Evolutionary conservation across 805 yeast species (phyloP).

Genomic region (Suhomyces xylopsoci): DNA sequence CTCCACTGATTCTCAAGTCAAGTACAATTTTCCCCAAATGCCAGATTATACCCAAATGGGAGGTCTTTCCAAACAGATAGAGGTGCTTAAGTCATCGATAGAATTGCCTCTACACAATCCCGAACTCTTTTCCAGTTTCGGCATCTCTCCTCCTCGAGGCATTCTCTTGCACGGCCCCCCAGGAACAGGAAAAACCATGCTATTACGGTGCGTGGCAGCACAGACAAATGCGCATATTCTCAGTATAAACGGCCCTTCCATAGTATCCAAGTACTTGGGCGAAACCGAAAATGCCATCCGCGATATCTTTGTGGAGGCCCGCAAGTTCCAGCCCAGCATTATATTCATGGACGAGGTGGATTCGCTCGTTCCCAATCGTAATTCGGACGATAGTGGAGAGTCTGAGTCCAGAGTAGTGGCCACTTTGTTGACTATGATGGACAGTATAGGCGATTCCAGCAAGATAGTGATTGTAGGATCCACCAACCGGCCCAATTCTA

Average conservation of each 20-base stretch:
- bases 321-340: constrained; percentile 79
- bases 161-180: constrained; percentile 94
- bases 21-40: constrained; percentile 43
- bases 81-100: constrained; percentile 59
- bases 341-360: constrained; percentile 92
- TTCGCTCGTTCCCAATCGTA: constrained; percentile 82
- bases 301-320: constrained; percentile 80
- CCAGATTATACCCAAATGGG: constrained; percentile 61
- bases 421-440: constrained; percentile 78
- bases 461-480: constrained; percentile 71
- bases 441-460: constrained; percentile 65
- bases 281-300: constrained; percentile 89
- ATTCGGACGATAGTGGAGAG: constrained; percentile 84
- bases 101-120: constrained; percentile 82
- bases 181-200: constrained; percentile 94
- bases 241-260: constrained; percentile 84
- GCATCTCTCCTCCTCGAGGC: constrained; percentile 92
- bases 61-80: constrained; percentile 68
- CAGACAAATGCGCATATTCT: constrained; percentile 80
- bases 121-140: constrained; percentile 71
- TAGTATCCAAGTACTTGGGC: constrained; percentile 89
- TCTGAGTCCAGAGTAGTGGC: constrained; percentile 90
- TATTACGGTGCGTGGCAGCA: constrained; percentile 76
- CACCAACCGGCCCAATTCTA: constrained; percentile 65
- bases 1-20: constrained; percentile 16